These are phyloP conservation scores for Colletotrichum tropicicola DNA, from an alignment of 2,329 filamentous ascomycete genomes.

Conservation along the genomic window DNA sequence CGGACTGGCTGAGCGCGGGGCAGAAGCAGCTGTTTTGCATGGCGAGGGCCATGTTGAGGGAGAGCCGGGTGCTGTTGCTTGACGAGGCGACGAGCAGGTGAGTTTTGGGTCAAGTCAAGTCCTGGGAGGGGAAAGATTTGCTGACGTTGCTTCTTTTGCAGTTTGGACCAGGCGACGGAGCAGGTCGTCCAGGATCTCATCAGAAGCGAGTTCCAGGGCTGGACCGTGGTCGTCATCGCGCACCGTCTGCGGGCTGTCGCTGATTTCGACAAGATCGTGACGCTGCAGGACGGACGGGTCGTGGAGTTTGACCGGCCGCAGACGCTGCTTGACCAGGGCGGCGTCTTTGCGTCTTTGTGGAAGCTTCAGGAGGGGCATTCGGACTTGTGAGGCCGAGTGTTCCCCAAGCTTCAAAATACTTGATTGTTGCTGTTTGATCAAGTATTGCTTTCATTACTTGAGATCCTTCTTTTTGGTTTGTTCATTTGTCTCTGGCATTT, in stretches of 20 bases:
- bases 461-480: too few species aligned
- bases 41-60: slow-evolving; percentile 40
- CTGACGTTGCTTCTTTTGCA: slow-evolving; percentile 22
- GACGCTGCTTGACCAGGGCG: neutral
- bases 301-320: slow-evolving; percentile 3
- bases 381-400: too few species aligned
- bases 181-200: slow-evolving; percentile 40
- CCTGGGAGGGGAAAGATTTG: neutral
- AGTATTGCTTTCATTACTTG: too few species aligned
- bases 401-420: too few species aligned
- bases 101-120: neutral
- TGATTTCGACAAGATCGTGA: slow-evolving; percentile 58
- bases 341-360: slow-evolving; percentile 13
- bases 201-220: slow-evolving; percentile 37
- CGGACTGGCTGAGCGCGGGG: slow-evolving; percentile 41
- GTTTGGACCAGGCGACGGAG: slow-evolving; percentile 43
- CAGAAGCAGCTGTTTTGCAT: slow-evolving; percentile 44
- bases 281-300: slow-evolving; percentile 11
- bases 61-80: slow-evolving; percentile 38
- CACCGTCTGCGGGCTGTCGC: slow-evolving; percentile 56
- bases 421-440: too few species aligned
- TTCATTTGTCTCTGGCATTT: too few species aligned
- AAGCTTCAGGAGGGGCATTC: slow-evolving; percentile 11
- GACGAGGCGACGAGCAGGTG: slow-evolving; percentile 51
- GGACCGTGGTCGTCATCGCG: slow-evolving; percentile 57